Evolutionary conservation across 2,329 filamentous ascomycete species (phyloP).

Genomic region (Annulohypoxylon truncatum): DNA sequence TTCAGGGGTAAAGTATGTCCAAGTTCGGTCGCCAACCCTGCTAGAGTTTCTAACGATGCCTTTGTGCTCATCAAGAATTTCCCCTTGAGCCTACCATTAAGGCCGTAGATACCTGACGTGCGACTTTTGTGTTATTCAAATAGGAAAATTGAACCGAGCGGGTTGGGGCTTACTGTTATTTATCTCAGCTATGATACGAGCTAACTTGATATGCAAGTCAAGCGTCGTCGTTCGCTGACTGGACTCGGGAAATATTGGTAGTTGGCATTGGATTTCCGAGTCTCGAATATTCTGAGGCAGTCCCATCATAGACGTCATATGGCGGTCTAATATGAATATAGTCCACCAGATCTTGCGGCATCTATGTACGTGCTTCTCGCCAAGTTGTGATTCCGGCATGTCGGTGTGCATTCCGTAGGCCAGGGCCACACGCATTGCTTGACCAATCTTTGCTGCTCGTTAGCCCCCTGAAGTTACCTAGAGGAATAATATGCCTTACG

Average conservation of each 20-base stretch:
- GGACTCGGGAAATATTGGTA: background rate
- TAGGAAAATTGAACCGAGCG: background rate
- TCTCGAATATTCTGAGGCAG: background rate
- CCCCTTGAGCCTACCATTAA: background rate
- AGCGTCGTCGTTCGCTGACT: background rate
- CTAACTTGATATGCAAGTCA: background rate
- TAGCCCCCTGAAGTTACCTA: background rate
- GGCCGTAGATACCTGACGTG: background rate
- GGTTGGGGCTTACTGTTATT: background rate
- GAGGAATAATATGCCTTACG: background rate
- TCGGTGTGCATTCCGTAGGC: constrained; percentile 1
- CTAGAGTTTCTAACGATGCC: background rate
- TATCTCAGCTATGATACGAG: background rate
- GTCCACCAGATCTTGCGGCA: constrained; percentile 3
- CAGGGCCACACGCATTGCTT: background rate
- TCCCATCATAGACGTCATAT: constrained; percentile 3
- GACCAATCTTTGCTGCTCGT: background rate
- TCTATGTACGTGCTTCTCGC: background rate
- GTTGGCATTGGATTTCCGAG: background rate
- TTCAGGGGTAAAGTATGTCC: constrained; percentile 1
- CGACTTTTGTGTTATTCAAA: background rate
- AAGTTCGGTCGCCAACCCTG: background rate
- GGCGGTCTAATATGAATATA: background rate
- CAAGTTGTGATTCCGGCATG: background rate
- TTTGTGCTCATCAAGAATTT: background rate